Evolutionary conservation across 495 filamentous ascomycete genomes (phyloP).

Genomic region (Podospora bellae-mahoneyi): DNA sequence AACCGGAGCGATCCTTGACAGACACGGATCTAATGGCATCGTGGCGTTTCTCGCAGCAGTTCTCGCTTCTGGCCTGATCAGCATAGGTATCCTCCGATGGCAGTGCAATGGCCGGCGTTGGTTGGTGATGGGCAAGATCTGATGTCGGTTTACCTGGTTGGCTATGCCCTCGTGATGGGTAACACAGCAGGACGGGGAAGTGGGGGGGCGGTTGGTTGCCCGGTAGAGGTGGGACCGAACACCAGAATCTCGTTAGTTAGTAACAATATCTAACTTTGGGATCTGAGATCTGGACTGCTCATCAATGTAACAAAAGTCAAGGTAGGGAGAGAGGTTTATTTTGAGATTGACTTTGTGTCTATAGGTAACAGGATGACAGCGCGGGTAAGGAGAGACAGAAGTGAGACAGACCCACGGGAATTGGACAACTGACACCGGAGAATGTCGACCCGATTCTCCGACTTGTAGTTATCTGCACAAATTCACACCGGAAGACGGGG

Average conservation of each 20-base stretch:
- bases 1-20: conserved; percentile 24
- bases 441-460: background rate
- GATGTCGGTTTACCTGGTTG: background rate
- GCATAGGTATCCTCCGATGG: conserved; percentile 23
- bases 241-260: background rate
- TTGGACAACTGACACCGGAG: background rate
- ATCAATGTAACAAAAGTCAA: too few relatives aligned
- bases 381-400: background rate
- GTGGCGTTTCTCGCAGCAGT: conserved; percentile 28
- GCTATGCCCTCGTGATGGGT: background rate
- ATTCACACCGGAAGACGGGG: background rate
- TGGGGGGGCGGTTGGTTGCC: too few relatives aligned
- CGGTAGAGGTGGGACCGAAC: background rate
- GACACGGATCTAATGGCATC: conserved; percentile 20
- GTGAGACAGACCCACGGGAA: background rate
- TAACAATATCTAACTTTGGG: background rate
- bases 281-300: too few relatives aligned
- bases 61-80: conserved; percentile 26
- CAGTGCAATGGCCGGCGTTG: conserved; percentile 21
- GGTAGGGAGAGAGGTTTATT: too few relatives aligned
- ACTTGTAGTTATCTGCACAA: background rate
- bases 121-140: conserved; percentile 21
- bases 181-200: background rate
- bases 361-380: too few relatives aligned
- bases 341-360: too few relatives aligned